phyloP scores from a whole-genome alignment of 202 grass and related monocot species.

The Panicum virgatum region DNA sequence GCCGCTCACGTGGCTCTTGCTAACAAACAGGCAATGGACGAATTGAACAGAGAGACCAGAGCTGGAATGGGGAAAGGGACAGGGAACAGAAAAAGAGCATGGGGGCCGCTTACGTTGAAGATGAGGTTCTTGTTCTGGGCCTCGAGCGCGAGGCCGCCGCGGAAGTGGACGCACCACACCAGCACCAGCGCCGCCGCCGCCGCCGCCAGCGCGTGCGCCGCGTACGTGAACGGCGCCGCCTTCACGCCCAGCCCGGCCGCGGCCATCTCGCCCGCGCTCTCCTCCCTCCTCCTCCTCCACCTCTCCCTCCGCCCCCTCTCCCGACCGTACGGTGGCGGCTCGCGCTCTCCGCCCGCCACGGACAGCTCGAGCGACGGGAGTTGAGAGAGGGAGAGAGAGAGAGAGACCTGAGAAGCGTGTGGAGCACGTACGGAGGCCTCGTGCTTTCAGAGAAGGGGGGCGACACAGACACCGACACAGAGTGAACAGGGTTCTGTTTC shows the following conservation, averaged over 20 bases:
- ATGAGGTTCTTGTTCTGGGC: conserved; percentile 91
- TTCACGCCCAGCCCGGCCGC: conserved; percentile 43
- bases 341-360: background rate
- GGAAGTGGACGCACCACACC: conserved; percentile 88
- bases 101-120: conserved; percentile 63
- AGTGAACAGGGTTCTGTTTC: background rate
- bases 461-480: too few relatives aligned
- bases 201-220: conserved; percentile 63
- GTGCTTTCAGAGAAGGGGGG: too few relatives aligned
- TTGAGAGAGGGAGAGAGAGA: too few relatives aligned
- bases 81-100: background rate
- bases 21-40: conserved; percentile 27
- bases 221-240: conserved; percentile 75
- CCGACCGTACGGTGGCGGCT: too few relatives aligned
- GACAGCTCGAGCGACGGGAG: background rate
- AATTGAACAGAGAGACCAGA: background rate
- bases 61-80: background rate
- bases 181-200: conserved; percentile 72
- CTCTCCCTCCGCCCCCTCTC: background rate
- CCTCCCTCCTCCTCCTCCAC: background rate
- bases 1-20: conserved; percentile 5
- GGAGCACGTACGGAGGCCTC: background rate
- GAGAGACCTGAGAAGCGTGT: conserved; percentile 17
- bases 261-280: conserved; percentile 25
- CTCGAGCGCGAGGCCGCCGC: conserved; percentile 78